Conservation (phyloP, 2,329 filamentous ascomycete genomes). For the Fusarium compactum region DNA sequence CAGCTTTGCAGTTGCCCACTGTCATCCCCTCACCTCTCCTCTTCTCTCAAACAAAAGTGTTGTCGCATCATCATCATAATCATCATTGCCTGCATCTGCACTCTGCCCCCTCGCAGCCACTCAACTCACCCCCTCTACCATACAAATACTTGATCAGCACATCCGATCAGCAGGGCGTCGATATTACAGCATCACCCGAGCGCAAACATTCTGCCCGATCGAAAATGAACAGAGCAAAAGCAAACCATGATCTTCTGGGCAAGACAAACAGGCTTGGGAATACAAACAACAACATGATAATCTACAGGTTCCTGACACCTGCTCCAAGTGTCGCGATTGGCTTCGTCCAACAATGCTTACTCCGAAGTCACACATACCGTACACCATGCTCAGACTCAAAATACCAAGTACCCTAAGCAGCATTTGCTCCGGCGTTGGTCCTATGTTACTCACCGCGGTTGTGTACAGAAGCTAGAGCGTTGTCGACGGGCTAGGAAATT, state of each 20-base stretch:
- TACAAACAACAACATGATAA: constrained; percentile 13
- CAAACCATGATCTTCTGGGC: background rate
- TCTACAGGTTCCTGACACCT: constrained; percentile 18
- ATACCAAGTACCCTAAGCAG: constrained; percentile 9
- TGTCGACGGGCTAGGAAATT: constrained; percentile 7
- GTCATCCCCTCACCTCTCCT: constrained; percentile 1
- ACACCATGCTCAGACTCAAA: constrained; percentile 12
- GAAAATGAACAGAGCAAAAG: background rate
- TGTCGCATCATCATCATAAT: constrained; percentile 31
- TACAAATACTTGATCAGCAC: constrained; percentile 2
- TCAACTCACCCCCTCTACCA: constrained; percentile 18
- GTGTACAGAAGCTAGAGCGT: constrained; percentile 10
- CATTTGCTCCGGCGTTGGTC: constrained; percentile 26
- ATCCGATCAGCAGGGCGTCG: constrained; percentile 18
- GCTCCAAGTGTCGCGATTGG: constrained; percentile 12
- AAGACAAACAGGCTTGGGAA: background rate
- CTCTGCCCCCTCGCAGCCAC: constrained; percentile 20
- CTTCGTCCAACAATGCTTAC: constrained; percentile 28
- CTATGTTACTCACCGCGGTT: constrained; percentile 12
- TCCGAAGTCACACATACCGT: constrained; percentile 38
- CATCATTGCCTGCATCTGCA: constrained; percentile 10
- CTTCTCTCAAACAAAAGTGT: constrained; percentile 8
- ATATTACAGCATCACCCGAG: background rate
- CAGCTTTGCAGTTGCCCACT: background rate
- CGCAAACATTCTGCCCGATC: constrained; percentile 3